Evolutionary conservation across 352 stramenopile species (phyloP), one percentile per base, ranked within the genome.

Genomic region (Globisporangium viniferum): DNA sequence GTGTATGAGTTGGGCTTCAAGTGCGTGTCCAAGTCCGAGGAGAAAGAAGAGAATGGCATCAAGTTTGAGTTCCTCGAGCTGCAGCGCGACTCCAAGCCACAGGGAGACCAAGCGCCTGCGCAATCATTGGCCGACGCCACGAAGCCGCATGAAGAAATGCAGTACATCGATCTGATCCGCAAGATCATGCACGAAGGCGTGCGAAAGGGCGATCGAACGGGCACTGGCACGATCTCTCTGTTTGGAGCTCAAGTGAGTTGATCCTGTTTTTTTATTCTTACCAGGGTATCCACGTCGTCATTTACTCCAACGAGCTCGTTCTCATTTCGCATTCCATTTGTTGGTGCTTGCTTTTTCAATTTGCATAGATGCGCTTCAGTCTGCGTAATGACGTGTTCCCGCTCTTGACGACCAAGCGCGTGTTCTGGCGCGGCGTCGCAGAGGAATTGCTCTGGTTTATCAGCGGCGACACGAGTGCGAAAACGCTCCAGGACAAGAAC

Each of bases 371-470:
- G 93, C 80, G 92, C 18, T 99, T 98, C 71, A 95, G 85, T 68
- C 78, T 99, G 12, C 86, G 97, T 27, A 80, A 99, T 72, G 90
- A 96, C 48, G 83, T 88, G 9, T 97, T 99, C 68, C 98, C 98
- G 6, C 77, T 99, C 46, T 76, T 99, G 29, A 99, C 98, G 33
- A 99, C 98, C 22, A 99, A 99, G 85, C 82, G 92, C 51, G 98
- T 99, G 36, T 99, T 99, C 77, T 99, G 97, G 97, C 85, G 98
- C 44, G 98, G 98, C 58, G 97, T 99, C 36, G 98, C 97, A 0
- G 98, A 99, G 79, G 98, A 99, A 78, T 79, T 99, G 41, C 79
- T 99, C 48, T 99, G 98, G 98, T 99, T 99, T 77, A 94, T 99
- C 71, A 89, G 84, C 56, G 98, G 98, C n/a, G 92, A 96, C 69